Evolutionary conservation across 345 rosid species (phyloP).

Genomic region (Gossypium australe): DNA sequence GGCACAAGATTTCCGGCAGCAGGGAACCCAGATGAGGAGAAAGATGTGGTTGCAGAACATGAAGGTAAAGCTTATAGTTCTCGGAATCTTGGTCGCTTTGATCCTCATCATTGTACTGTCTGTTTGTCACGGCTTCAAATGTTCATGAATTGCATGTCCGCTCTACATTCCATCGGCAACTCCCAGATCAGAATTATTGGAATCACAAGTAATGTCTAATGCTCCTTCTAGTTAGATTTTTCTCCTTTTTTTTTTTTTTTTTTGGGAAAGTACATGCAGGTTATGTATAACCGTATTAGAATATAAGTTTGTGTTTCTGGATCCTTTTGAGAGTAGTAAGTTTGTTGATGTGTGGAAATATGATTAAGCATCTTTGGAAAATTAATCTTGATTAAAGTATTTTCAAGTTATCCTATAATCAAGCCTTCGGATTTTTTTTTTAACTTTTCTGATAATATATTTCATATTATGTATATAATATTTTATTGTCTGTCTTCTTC

Average conservation of each 20-base stretch:
- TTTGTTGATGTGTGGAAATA: slow-evolving; percentile 22
- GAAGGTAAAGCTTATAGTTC: slow-evolving; percentile 65
- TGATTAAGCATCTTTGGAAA: not conserved
- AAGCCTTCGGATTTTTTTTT: no score
- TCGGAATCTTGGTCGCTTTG: slow-evolving; percentile 48
- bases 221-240: not conserved
- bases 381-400: not conserved
- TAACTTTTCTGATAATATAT: no score
- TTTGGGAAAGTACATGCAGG: not conserved
- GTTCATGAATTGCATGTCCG: slow-evolving; percentile 13
- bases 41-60: slow-evolving; percentile 74
- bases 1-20: slow-evolving; percentile 78
- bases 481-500: no score
- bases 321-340: not conserved
- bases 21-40: slow-evolving; percentile 62
- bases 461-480: no score
- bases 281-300: not conserved
- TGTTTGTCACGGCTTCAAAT: slow-evolving; percentile 35
- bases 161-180: not conserved
- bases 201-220: not conserved
- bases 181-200: not conserved
- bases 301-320: not conserved
- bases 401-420: not conserved
- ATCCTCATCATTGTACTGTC: slow-evolving; percentile 60
- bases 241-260: not conserved